Evolutionary conservation across 805 yeast genomes (phyloP), one percentile per base, ranked within the genome.

Genomic region (Candida sonorensis): DNA sequence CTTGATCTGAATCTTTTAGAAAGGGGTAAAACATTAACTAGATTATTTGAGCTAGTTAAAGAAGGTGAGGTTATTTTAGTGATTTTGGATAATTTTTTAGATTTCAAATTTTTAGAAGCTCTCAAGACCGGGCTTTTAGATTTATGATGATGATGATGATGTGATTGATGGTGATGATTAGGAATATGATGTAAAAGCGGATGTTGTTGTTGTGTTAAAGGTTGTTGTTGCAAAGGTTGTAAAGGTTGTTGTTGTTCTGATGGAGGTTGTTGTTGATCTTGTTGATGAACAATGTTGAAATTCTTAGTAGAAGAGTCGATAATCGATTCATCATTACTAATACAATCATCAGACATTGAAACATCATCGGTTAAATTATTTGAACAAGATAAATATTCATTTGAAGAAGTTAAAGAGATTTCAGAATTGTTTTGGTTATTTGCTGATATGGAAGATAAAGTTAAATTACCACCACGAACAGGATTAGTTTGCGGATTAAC

Each of bases 1-100:
- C 59, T 48, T 23, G 61, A 56, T 31, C 63, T 42, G 39, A 49
- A 54, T 30, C 53, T 45, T 31, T 44, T 53, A 6, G 40, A 31
- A 4, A 45, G 41, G n/a, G 51, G 53, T 11, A 45, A 19, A 20
- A 20, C 36, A 26, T 34, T 37, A 2, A 37, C 10, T 5, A 27
- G n/a, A n/a, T n/a, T n/a, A 16, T 16, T 31, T n/a, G 42, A 33
- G 21, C 29, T 15, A 6, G 38, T n/a, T 8, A 37, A 48, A 34
- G 40, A 35, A 31, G 37, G 29, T 31, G 33, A 40, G 20, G 36
- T 10, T 6, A 27, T 46, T 44, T 35, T 42, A 36, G 27, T 38
- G 21, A 18, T 5, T 22, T 24, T n/a, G 17, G 19, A 15, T 16
- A 17, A 8, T 17, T 24, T 26, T 14, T 29, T 25, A 17, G 14